phyloP scores from a whole-genome alignment of 2,329 filamentous ascomycete species.

The Colletotrichum paranaense region DNA sequence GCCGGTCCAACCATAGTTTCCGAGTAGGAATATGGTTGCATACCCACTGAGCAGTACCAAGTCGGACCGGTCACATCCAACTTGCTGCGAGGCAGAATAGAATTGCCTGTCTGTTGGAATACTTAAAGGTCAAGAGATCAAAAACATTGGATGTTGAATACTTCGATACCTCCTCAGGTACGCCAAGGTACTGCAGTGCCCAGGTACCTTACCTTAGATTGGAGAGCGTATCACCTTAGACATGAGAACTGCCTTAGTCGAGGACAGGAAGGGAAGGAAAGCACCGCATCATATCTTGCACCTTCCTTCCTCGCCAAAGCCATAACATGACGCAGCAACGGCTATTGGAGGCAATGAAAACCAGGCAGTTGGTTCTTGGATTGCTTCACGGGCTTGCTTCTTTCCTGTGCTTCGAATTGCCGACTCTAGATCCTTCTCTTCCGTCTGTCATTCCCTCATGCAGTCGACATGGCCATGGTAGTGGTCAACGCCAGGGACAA shows the following conservation, averaged over 20 bases:
- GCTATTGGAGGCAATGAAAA: background rate
- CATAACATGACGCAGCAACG: background rate
- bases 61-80: background rate
- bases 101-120: background rate
- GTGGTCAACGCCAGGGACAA: background rate
- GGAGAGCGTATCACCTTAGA: background rate
- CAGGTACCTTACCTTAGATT: too few species aligned
- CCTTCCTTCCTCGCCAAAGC: background rate
- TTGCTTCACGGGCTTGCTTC: background rate
- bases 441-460: background rate
- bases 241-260: background rate
- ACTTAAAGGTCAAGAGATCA: background rate
- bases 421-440: background rate
- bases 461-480: background rate
- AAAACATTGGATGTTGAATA: too few species aligned
- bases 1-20: constrained; percentile 1
- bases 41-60: background rate
- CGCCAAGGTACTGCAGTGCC: background rate
- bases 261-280: background rate
- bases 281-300: background rate
- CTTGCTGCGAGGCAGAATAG: background rate
- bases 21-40: background rate
- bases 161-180: too few species aligned
- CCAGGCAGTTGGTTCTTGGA: background rate
- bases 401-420: background rate